Conservation (phyloP, 2,329 filamentous ascomycete species). For the Botrytis byssoidea region DNA sequence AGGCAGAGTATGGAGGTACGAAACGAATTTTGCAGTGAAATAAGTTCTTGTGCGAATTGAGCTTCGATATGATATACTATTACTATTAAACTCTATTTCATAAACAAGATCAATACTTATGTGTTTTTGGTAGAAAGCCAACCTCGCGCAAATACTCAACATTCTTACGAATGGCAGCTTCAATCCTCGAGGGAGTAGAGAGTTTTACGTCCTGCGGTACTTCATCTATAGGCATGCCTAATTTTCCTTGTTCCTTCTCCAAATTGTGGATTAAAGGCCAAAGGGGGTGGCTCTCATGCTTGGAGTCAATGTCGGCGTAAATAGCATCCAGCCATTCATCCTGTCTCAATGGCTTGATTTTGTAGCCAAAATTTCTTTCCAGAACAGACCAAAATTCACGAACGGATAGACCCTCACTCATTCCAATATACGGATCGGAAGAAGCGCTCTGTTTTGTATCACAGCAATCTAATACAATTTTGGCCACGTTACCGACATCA, state of each 20-base stretch:
- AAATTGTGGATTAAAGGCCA: conserved; percentile 27
- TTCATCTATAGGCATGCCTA: conserved; percentile 15
- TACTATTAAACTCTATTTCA: not conserved
- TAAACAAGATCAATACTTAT: conserved; percentile 20
- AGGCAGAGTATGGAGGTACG: not conserved
- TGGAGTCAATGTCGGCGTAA: conserved; percentile 5
- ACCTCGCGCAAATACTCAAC: conserved; percentile 14
- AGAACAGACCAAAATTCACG: conserved; percentile 19
- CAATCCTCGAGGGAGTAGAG: not conserved
- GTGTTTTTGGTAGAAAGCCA: conserved; percentile 12
- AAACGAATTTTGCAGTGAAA: not conserved
- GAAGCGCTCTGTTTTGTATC: not conserved
- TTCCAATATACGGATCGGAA: not conserved
- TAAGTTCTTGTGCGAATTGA: not conserved
- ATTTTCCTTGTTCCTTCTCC: conserved; percentile 16
- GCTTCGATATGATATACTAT: not conserved
- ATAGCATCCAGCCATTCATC: conserved; percentile 13
- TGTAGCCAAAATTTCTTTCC: conserved; percentile 13
- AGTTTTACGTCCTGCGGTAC: not conserved
- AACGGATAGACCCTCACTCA: conserved; percentile 16
- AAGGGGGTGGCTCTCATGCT: conserved; percentile 8
- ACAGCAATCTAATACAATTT: conserved; percentile 21
- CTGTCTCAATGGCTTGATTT: conserved; percentile 10
- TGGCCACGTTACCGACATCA: conserved; percentile 24
- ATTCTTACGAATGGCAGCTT: conserved; percentile 18